Base-by-base conservation (phyloP, 768 basidiomycete species). In the Megacollybia marginata region DNA sequence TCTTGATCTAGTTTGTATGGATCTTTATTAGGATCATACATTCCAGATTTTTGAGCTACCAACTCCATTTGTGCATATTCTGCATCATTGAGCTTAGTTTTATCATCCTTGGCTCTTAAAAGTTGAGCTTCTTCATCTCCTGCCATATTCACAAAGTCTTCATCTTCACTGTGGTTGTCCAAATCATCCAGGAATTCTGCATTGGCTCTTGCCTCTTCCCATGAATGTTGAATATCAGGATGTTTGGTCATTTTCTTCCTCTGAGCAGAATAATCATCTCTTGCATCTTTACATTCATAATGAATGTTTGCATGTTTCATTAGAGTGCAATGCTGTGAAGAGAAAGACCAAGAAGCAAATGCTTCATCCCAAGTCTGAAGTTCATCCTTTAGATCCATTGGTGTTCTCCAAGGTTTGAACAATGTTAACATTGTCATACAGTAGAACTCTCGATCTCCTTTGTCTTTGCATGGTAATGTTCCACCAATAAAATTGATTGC, bases 241-340 rank as follows among this genome's bases (percentile, higher is more conserved):
- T 6, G 2, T 32, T 35, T 12, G 6, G 23, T 6, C 23, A 28
- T 16, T 33, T 47, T 28, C 46, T 34, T 55, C 12, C 49, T 32
- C 38, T 55, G 51, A 11, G 54, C 50, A 12, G 50, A 19, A 48
- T 47, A 57, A 38, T 58, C 57, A 44, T 62, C 57, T 28, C 57
- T 23, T 2, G 57, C 54, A 55, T 62, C 57, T 23, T 54, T 33
- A 42, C 60, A 62, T 44, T 62, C 59, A 51, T 62, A 58, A 16
- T 33, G 31, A 1, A 61, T 31, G 34, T 62, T 42, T 42, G 54
- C 50, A 40, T 52, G 34, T 5, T 44, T 33, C 42, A 56, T 56
- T 0, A 54, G 28, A 9, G 13, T 49, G n/a, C n/a, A 36, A 15
- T 44, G 6, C 13, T 19, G 10, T 23, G 36, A 48, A n/a, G n/a